Evolutionary conservation across 768 basidiomycete species (phyloP).

Genomic region (Cystofilobasidium macerans): DNA sequence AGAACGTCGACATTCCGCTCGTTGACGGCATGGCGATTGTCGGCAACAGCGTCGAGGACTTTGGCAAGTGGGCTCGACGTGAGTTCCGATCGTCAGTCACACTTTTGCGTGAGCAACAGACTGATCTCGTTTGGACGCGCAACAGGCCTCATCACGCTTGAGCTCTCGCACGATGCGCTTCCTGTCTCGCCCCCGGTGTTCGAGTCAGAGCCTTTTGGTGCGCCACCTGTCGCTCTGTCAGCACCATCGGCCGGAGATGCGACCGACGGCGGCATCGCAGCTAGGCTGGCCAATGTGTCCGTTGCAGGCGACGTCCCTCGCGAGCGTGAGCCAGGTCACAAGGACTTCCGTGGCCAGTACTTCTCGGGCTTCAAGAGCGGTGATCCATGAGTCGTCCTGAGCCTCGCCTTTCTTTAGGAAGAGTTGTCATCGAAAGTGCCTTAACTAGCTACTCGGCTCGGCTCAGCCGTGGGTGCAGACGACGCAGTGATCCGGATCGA

Average conservation of each 20-base stretch:
- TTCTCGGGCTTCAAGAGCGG: neutral
- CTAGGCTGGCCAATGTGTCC: neutral
- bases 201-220: no score
- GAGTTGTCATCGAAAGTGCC: no score
- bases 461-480: no score
- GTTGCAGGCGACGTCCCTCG: neutral
- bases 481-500: no score
- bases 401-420: neutral
- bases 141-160: conserved; percentile 21
- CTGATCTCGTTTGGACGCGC: neutral
- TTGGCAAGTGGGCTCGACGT: conserved; percentile 21
- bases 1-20: conserved; percentile 67
- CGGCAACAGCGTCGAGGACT: conserved; percentile 66
- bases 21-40: conserved; percentile 80
- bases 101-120: conserved; percentile 11
- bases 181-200: conserved; percentile 48
- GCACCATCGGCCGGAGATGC: neutral
- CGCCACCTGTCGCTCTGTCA: no score
- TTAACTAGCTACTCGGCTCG: no score
- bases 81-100: conserved; percentile 47
- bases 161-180: conserved; percentile 37
- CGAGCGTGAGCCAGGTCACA: neutral
- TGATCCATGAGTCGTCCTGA: neutral
- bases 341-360: conserved; percentile 1
- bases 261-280: neutral